Evolutionary conservation across 805 yeast genomes (phyloP), one percentile per base, ranked within the genome.

Genomic region (Kodamaea laetipori): DNA sequence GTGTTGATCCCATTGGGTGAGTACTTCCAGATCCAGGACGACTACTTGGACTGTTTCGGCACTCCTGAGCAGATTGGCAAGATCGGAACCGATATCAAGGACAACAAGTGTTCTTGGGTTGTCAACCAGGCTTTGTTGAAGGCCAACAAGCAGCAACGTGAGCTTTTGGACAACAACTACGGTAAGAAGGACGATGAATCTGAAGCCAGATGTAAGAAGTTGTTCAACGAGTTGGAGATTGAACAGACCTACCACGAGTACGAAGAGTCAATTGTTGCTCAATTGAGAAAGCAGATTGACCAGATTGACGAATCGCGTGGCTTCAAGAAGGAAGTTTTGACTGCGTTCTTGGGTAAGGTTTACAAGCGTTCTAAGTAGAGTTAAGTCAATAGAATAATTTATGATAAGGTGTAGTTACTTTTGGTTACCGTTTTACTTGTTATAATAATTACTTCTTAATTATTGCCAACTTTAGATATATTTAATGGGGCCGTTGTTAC

Each of bases 21-120:
- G 67, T 94, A 94, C 67, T 94, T 94, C 84, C 99, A 94, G 74
- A 88, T 94, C 55, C 99, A 94, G 73, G 99, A 94, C 64, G 99
- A 94, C 67, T 94, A 77, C 73, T 79, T 94, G 53, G 99, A 94
- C 69, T 88, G 97, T 67, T 94, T 88, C 61, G 99, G 99, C 53
- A 89, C 92, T 57, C 97, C 99, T 33, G 95, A 87, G 62, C 89
- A 92, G 60, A 94, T 90, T 61, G 99, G 99, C 51, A 94, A 94
- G 76, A 89, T 94, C 55, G 99, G 99, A 55, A 94, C 99, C 47
- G 99, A 94, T 66, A 94, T 94, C 61, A 86, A 86, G 72, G 99
- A 94, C 70, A 94, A 94, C 80, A 94, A 94, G 70, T 94, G 99
- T 69, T 86, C 97, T 34, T 94, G 99, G 99, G 82, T 94, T 44